Base-by-base conservation (phyloP, 2,329 filamentous ascomycete species). In the Penicillium sp. region DNA sequence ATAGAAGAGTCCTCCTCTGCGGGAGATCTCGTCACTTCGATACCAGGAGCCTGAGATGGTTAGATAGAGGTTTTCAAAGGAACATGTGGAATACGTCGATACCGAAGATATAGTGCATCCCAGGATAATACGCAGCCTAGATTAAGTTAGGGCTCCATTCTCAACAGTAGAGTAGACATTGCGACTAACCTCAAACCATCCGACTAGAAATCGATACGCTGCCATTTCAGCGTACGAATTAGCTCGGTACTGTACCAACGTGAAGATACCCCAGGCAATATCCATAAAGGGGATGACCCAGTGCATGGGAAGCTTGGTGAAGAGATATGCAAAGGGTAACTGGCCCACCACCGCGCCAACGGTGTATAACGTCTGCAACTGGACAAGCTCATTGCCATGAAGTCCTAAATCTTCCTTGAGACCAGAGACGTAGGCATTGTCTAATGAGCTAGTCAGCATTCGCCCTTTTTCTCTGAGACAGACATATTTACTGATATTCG, bases 341-440 rank as follows among this genome's bases (percentile, higher is more conserved):
- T 77, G 74, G 4, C 75, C 75, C 0, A 75, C 57, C 1, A 79
- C 76, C 1, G 74, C 74, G 0, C 76, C 77, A 6, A 77, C 54
- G 4, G 67, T 70, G 54, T 76, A 80, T 50, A 80, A 71, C 0
- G 75, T 78, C 51, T 80, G 76, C 0, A 80, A 63, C 39, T 77
- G 69, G n/a, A 80, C 75, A 6, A 80, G 70, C 49, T 79, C 70
- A 59, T 79, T 79, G 36, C 75, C 76, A 4, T 74, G 47, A 44
- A 80, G 74, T 0, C 67, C 65, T 1, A 80, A 61, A 10, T 78
- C 75, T 42, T 79, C 75, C 38, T 77, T 76, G 29, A 80, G 63
- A 0, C 77, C 77, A 0, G 74, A 73, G 13, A 79, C 77, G 43
- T 79, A 79, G 1, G 77, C 77, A 67, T 78, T 79, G 50, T 77